A percentile compares a stretch with the other conserved stretches of the same genome.
Conservation (phyloP, 148 eudicot species). For the Simmondsia chinensis region DNA sequence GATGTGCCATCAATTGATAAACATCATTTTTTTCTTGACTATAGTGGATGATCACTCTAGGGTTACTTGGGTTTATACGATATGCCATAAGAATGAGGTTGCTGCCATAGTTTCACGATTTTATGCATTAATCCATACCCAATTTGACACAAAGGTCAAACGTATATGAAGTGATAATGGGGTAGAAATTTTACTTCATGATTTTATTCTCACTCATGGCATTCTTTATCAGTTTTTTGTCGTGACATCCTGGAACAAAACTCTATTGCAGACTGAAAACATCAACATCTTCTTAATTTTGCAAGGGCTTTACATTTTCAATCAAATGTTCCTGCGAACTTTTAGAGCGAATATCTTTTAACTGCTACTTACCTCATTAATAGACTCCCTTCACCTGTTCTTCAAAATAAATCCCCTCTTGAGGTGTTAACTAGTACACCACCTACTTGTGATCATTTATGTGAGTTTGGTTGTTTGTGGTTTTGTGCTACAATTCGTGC, state of each 20-base stretch:
- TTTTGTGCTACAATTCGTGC: no score
- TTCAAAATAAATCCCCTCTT: background rate
- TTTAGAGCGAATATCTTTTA: background rate
- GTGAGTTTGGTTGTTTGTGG: background rate
- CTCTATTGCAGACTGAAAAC: background rate
- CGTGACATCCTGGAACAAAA: background rate
- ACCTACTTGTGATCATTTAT: background rate
- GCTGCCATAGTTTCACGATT: background rate
- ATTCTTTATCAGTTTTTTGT: background rate
- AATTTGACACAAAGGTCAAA: background rate
- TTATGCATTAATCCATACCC: background rate
- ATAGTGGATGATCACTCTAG: no score
- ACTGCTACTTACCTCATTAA: background rate
- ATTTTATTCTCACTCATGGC: background rate
- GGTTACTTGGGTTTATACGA: no score
- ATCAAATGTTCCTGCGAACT: background rate
- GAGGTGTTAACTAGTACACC: background rate
- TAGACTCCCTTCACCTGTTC: background rate
- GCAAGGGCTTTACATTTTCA: background rate
- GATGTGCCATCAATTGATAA: no score
- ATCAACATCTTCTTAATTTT: background rate
- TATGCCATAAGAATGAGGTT: no score
- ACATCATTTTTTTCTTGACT: no score
- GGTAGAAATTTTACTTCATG: background rate
- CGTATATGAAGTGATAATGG: background rate